Percentiles rank a stretch among this genome's conserved stretches.
Conservation (phyloP, 1,139 yeast genomes). For the Lizanozyma gosingica region DNA sequence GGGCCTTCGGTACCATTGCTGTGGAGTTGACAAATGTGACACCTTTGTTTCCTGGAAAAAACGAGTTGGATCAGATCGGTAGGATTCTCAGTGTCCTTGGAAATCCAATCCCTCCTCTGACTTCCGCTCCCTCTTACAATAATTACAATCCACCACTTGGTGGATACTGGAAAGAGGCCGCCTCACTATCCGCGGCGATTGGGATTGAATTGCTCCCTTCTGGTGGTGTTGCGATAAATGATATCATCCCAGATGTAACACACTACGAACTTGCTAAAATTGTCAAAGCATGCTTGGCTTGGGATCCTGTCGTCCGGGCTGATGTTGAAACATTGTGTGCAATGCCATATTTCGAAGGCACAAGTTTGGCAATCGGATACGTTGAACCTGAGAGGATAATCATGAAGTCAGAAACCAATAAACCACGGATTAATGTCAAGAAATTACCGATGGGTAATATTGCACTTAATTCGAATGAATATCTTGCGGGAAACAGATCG, state of each 20-base stretch:
- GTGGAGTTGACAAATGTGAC: slow-evolving; percentile 66
- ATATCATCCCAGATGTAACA: slow-evolving; percentile 17
- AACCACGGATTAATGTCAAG: background rate
- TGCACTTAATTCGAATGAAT: background rate
- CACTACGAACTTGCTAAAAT: slow-evolving; percentile 35
- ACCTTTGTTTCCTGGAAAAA: slow-evolving; percentile 79
- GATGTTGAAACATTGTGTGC: slow-evolving; percentile 35
- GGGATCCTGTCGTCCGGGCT: slow-evolving; percentile 57
- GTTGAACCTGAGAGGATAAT: background rate
- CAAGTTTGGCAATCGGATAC: slow-evolving; percentile 9
- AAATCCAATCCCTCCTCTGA: slow-evolving; percentile 37
- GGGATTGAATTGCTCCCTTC: slow-evolving; percentile 46
- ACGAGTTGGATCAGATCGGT: slow-evolving; percentile 71
- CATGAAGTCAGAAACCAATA: background rate
- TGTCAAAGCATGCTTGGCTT: slow-evolving; percentile 47
- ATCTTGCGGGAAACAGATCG: background rate
- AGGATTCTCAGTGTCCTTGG: slow-evolving; percentile 63
- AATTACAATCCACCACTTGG: slow-evolving; percentile 40
- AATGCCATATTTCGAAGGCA: slow-evolving; percentile 45
- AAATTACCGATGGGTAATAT: background rate
- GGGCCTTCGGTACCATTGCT: slow-evolving; percentile 92
- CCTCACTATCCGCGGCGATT: slow-evolving; percentile 36
- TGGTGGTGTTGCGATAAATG: slow-evolving; percentile 18
- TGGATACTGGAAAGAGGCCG: slow-evolving; percentile 62
- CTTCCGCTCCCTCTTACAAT: slow-evolving; percentile 5